Evolutionary conservation across 306 rosid species (phyloP), one percentile per base, ranked within the genome.

Genomic region (Ammopiptanthus mongolicus): DNA sequence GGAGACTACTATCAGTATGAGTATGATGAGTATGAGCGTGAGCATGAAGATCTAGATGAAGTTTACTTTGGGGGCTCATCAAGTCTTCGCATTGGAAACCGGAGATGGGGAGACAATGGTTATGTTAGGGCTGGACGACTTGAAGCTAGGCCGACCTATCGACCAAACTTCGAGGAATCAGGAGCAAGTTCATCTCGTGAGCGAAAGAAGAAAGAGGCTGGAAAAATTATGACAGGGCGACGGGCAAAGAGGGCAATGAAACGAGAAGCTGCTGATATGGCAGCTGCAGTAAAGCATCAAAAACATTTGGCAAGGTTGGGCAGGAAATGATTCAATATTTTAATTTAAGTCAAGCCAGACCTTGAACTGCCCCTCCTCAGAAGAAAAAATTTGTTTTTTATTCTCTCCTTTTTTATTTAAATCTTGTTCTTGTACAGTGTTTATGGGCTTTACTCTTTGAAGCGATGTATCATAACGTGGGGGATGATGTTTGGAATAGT

Each of bases 101-200:
- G 98, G 4, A 79, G 97, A 65, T 95, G 97, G 98, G 98, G 99
- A 50, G 91, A 87, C 28, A 95, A 86, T 33, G 99, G 98, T 14
- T 95, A 71, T 23, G 91, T 93, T 3, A 89, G 96, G 52, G 86
- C 79, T 14, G 93, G 97, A 4, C 90, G 91, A 29, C 90, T 83
- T 81, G 93, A 89, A 79, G 97, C 96, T 18, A 86, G 97, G 63
- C 90, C 96, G 0, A 88, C 84, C 13, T 8, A 17, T 31, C 84
- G 90, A 15, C 31, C 85, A 47, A 80, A 52, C 50, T 55, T 73
- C 39, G 81, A 80, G 47, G 91, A 91, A 75, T 50, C 79, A 0
- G 88, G 82, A 66, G 90, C 91, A 12, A 78, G 97, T 67, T 84
- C 96, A 1, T 96, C 98, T 2, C 71, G 81, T 0, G 90, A 85